Conservation (phyloP, 73 alveolate species). For the Paramecium caudatum region DNA sequence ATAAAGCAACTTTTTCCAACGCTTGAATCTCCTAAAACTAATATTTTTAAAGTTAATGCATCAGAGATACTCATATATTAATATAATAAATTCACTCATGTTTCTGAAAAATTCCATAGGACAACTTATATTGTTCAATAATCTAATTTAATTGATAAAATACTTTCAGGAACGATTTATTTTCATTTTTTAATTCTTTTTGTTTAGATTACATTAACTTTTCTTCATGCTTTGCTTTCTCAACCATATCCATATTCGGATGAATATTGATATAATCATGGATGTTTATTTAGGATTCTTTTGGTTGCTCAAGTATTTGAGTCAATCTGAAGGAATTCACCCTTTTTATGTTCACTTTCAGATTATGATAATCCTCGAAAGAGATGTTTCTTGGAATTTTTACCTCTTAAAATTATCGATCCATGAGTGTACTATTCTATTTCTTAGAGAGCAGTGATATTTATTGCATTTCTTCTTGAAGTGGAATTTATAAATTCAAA, state of each 20-base stretch:
- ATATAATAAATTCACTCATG: too few species aligned
- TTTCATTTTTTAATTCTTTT: constrained; percentile 18
- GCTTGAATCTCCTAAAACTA: neutral
- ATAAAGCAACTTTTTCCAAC: constrained; percentile 17
- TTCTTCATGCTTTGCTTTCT: neutral
- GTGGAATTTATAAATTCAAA: neutral
- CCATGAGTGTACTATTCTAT: neutral
- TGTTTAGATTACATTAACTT: constrained; percentile 1
- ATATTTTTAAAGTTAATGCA: neutral
- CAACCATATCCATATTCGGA: constrained; percentile 51
- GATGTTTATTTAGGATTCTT: neutral
- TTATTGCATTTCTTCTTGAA: neutral
- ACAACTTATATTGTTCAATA: neutral
- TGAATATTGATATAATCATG: neutral
- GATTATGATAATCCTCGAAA: neutral
- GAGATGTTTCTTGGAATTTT: constrained; percentile 15
- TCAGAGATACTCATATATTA: neutral
- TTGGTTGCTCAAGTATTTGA: neutral
- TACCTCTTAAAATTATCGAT: neutral
- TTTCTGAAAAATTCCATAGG: neutral
- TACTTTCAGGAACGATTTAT: neutral
- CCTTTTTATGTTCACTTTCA: neutral
- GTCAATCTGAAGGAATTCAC: constrained; percentile 3
- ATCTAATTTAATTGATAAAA: neutral
- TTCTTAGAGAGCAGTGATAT: neutral